A percentile compares a stretch with the other conserved stretches of the same genome.
Conservation (phyloP, 2,329 filamentous ascomycete species). For the Colletotrichum lupini region DNA sequence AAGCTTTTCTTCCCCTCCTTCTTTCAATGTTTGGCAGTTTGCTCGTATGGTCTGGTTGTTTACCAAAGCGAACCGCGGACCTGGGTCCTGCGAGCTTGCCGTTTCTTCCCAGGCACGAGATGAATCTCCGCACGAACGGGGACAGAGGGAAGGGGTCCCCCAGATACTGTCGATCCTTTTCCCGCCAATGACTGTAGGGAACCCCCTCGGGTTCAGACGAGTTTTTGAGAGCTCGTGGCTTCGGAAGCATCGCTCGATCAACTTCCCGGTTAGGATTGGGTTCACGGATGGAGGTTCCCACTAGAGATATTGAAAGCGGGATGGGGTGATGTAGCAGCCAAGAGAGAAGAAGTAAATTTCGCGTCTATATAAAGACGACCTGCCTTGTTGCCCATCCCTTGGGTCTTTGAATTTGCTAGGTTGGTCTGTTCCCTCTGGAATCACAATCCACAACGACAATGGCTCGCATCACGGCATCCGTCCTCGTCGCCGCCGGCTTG, state of each 20-base stretch:
- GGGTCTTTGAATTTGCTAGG: too few relatives aligned
- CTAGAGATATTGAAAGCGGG: not conserved
- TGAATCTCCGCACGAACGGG: not conserved
- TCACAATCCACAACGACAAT: not conserved
- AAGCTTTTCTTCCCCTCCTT: not conserved
- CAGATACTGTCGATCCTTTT: constrained; percentile 1
- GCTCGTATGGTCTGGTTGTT: not conserved
- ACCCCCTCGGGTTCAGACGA: not conserved
- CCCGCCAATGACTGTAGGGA: constrained; percentile 15
- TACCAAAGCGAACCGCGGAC: constrained; percentile 11
- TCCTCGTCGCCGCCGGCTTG: constrained; percentile 8
- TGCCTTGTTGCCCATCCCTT: not conserved
- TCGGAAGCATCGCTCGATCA: not conserved
- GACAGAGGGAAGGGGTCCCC: not conserved
- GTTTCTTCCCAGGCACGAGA: not conserved
- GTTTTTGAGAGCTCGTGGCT: not conserved
- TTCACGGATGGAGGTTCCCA: not conserved
- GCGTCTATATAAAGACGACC: not conserved
- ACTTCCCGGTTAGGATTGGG: not conserved
- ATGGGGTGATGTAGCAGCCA: not conserved
- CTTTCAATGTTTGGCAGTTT: not conserved
- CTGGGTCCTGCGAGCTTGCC: not conserved
- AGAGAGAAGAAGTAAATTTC: not conserved
- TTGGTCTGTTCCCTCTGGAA: not conserved
- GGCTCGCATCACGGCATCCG: constrained; percentile 17